Evolutionary conservation across 2,329 filamentous ascomycete genomes (phyloP).

Genomic region (Thielaviopsis cerberus): DNA sequence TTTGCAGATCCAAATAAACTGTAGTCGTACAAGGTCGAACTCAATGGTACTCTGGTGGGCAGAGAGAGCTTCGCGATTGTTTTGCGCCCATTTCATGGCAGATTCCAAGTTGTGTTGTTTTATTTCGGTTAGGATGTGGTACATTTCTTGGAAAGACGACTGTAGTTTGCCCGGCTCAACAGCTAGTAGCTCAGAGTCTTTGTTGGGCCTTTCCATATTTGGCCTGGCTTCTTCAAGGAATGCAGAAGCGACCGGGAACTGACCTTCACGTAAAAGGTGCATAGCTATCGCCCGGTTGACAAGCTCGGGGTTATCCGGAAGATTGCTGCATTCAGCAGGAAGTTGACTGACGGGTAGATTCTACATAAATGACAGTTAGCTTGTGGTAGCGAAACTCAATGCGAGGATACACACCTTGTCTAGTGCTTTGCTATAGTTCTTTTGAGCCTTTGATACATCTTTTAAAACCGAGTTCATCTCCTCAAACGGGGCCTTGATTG

Average conservation of each 20-base stretch:
- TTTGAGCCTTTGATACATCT: slow-evolving; percentile 64
- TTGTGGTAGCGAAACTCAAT: neutral
- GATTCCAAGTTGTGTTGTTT: slow-evolving; percentile 47
- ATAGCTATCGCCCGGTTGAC: slow-evolving; percentile 91
- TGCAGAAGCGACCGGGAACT: slow-evolving; percentile 71
- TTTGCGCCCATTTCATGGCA: slow-evolving; percentile 71
- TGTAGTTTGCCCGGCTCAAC: slow-evolving; percentile 38
- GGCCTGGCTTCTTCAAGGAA: slow-evolving; percentile 53
- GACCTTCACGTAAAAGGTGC: slow-evolving; percentile 86
- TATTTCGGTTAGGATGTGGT: slow-evolving; percentile 48
- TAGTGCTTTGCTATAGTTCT: slow-evolving; percentile 66
- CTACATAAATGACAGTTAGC: slow-evolving; percentile 23
- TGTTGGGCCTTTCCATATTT: slow-evolving; percentile 1
- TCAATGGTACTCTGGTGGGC: slow-evolving; percentile 77
- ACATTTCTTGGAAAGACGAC: slow-evolving; percentile 73
- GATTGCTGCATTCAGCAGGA: slow-evolving; percentile 39
- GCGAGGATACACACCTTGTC: slow-evolving; percentile 42
- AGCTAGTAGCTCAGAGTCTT: slow-evolving; percentile 18
- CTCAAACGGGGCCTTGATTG: slow-evolving; percentile 65
- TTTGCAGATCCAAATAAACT: slow-evolving; percentile 77
- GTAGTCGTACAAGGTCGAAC: slow-evolving; percentile 78
- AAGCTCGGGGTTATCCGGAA: slow-evolving; percentile 39
- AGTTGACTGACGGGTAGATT: slow-evolving; percentile 54
- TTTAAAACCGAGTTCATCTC: slow-evolving; percentile 64
- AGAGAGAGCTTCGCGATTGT: slow-evolving; percentile 54